Evolutionary conservation across 2,329 filamentous ascomycete genomes (phyloP).

Genomic region (Cladosporium sp.): DNA sequence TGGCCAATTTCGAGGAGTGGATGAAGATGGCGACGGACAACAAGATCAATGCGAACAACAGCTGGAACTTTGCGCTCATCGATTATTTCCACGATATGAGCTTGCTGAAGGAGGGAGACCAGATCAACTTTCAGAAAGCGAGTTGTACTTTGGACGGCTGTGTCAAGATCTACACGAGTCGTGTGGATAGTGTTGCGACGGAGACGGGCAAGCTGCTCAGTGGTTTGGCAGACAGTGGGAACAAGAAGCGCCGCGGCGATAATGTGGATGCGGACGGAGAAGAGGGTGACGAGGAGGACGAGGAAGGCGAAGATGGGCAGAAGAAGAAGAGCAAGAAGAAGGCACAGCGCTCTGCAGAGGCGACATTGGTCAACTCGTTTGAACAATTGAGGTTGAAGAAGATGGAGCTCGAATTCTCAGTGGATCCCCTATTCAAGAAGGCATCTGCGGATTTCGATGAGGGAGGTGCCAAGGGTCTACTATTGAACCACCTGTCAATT

Average conservation of each 20-base stretch:
- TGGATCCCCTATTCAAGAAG: constrained; percentile 98
- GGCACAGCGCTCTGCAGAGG: constrained; percentile 72
- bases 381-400: constrained; percentile 88
- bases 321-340: constrained; percentile 60
- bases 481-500: constrained; percentile 95
- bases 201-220: constrained; percentile 94
- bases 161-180: constrained; percentile 97
- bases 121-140: constrained; percentile 97
- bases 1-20: constrained; percentile 99
- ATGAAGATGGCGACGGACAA: constrained; percentile 99
- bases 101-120: constrained; percentile 87
- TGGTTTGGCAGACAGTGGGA: constrained; percentile 79
- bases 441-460: constrained; percentile 98
- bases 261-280: constrained; percentile 51
- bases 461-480: constrained; percentile 87
- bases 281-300: constrained; percentile 59
- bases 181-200: constrained; percentile 95
- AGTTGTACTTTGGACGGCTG: constrained; percentile 96
- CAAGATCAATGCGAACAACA: constrained; percentile 90
- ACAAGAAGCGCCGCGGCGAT: constrained; percentile 45
- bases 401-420: constrained; percentile 91
- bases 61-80: constrained; percentile 99
- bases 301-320: constrained; percentile 57
- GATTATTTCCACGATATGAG: constrained; percentile 99
- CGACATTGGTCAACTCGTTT: constrained; percentile 87